phyloP scores from a whole-genome alignment of 176 grass and related monocot genomes.

The Cenchrus purpureus region DNA sequence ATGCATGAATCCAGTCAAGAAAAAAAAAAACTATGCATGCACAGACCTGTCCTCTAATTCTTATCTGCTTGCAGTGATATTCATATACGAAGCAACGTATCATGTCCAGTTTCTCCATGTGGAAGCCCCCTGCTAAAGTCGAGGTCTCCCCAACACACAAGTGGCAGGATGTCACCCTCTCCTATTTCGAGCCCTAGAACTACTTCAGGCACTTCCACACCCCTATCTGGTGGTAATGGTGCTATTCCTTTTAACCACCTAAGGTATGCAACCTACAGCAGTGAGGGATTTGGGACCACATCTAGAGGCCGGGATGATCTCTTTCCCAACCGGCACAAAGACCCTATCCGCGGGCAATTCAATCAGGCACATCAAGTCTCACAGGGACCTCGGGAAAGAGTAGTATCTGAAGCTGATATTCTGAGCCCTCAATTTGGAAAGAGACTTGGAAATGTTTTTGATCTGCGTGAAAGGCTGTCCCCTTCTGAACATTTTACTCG shows the following conservation, averaged over 20 bases:
- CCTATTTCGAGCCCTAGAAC: slow-evolving; percentile 97
- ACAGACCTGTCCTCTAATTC: slow-evolving; percentile 15
- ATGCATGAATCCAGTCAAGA: not conserved
- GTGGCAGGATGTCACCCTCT: slow-evolving; percentile 86
- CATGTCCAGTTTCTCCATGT: slow-evolving; percentile 96
- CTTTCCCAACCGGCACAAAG: slow-evolving; percentile 37
- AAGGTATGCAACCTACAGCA: slow-evolving; percentile 69
- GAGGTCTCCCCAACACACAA: slow-evolving; percentile 82
- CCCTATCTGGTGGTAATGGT: slow-evolving; percentile 77
- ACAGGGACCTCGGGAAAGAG: slow-evolving; percentile 63
- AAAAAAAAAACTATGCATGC: not conserved
- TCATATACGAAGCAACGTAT: slow-evolving; percentile 79
- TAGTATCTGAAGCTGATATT: slow-evolving; percentile 77
- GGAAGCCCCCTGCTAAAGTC: slow-evolving; percentile 86
- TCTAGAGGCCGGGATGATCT: slow-evolving; percentile 50
- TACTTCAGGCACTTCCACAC: slow-evolving; percentile 91
- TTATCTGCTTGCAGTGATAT: slow-evolving; percentile 73
- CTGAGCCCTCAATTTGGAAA: slow-evolving; percentile 84
- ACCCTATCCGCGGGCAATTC: slow-evolving; percentile 41
- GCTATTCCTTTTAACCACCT: slow-evolving; percentile 75
- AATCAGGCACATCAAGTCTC: slow-evolving; percentile 65
- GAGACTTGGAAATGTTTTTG: slow-evolving; percentile 72
- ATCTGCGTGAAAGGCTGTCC: slow-evolving; percentile 69
- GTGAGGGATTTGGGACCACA: slow-evolving; percentile 59
- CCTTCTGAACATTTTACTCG: slow-evolving; percentile 62